Conservation (phyloP, 2,329 filamentous ascomycete genomes). For the Apiospora saccharicola region DNA sequence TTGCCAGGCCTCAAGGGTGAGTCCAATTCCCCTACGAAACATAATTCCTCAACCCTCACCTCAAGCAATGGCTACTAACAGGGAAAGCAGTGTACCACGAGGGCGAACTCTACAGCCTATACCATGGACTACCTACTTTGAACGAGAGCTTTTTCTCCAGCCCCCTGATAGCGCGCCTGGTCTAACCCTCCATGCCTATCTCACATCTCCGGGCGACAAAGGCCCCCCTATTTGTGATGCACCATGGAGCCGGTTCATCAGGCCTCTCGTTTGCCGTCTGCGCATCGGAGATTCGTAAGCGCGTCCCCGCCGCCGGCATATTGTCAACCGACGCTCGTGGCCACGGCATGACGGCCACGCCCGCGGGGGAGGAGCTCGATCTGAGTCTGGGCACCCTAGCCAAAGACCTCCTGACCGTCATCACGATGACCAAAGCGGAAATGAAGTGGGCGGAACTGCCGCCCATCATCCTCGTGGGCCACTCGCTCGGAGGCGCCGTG, state of each 20-base stretch:
- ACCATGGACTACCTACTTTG: slow-evolving; percentile 90
- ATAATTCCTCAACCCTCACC: slow-evolving; percentile 22
- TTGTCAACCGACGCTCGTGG: slow-evolving; percentile 86
- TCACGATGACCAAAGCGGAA: slow-evolving; percentile 69
- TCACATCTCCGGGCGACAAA: slow-evolving; percentile 78
- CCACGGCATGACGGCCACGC: slow-evolving; percentile 76
- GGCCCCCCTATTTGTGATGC: slow-evolving; percentile 91
- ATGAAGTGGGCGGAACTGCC: slow-evolving; percentile 81
- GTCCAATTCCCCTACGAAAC: slow-evolving; percentile 28
- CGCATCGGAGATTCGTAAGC: slow-evolving; percentile 77
- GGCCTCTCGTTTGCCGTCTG: slow-evolving; percentile 90
- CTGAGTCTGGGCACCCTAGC: slow-evolving; percentile 77
- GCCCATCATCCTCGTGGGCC: slow-evolving; percentile 82
- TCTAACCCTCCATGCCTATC: slow-evolving; percentile 82
- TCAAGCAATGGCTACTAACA: not conserved
- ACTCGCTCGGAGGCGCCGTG: slow-evolving; percentile 91
- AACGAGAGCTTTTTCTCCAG: slow-evolving; percentile 81
- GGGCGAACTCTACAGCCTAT: slow-evolving; percentile 69
- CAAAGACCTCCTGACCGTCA: slow-evolving; percentile 73
- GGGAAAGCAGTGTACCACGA: slow-evolving; percentile 50
- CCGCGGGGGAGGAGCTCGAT: slow-evolving; percentile 59
- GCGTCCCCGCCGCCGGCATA: slow-evolving; percentile 81
- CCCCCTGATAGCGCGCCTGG: slow-evolving; percentile 47
- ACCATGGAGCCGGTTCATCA: slow-evolving; percentile 94
- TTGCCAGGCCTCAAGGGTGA: slow-evolving; percentile 75